These are phyloP conservation scores for Fusarium avenaceum DNA, from an alignment of 2,329 filamentous ascomycete genomes.

Conservation along the genomic window DNA sequence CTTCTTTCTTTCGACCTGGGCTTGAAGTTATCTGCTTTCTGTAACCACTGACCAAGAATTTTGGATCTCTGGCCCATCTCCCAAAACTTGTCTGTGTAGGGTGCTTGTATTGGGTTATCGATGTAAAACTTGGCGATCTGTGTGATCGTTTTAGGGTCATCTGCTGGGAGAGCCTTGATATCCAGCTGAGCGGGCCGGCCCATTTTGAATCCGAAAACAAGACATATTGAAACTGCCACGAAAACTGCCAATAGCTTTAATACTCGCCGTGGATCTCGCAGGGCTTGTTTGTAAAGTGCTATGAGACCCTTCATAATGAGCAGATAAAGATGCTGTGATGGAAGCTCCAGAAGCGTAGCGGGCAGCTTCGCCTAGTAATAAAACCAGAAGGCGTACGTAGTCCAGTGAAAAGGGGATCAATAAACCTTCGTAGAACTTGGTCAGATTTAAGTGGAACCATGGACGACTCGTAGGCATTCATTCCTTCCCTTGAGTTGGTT, in stretches of 20 bases:
- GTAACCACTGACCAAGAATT: slow-evolving; percentile 30
- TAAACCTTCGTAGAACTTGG: background rate
- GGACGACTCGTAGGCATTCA: background rate
- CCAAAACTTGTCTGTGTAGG: slow-evolving; percentile 51
- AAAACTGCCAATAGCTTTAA: slow-evolving; percentile 10
- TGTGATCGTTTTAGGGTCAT: background rate
- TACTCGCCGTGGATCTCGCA: slow-evolving; percentile 11
- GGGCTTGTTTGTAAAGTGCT: background rate
- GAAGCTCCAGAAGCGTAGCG: background rate
- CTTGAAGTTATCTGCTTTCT: slow-evolving; percentile 1
- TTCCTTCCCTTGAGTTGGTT: background rate
- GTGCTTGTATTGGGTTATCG: slow-evolving; percentile 43
- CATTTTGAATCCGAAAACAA: slow-evolving; percentile 1
- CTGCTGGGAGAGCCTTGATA: background rate
- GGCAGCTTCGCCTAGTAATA: background rate
- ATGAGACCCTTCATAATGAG: background rate
- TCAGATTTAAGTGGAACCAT: background rate
- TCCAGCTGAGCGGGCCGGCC: slow-evolving; percentile 10
- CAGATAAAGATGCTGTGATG: background rate
- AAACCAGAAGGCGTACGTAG: background rate
- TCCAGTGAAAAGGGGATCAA: background rate
- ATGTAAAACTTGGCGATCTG: slow-evolving; percentile 30
- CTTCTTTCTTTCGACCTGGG: background rate
- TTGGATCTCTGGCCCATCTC: slow-evolving; percentile 49
- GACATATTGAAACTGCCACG: background rate